Conservation (phyloP, 1,139 yeast genomes). For the Meyerozyma sp. region DNA sequence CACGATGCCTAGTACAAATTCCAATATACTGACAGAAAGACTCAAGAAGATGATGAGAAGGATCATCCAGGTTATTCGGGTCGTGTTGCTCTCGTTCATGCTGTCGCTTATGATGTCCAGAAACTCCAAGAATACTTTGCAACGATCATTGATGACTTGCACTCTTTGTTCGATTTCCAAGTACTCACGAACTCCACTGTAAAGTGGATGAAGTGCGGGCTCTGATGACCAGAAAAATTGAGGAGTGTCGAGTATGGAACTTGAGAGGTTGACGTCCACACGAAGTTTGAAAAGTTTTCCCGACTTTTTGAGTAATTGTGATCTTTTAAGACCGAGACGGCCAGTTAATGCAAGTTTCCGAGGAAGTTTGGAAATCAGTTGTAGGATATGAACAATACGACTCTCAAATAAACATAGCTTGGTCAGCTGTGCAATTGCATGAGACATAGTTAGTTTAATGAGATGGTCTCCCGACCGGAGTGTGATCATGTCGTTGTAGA, state of each 20-base stretch:
- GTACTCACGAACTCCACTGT: constrained; percentile 85
- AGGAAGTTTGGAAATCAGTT: constrained; percentile 82
- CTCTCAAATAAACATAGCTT: constrained; percentile 88
- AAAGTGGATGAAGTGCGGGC: constrained; percentile 90
- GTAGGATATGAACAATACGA: constrained; percentile 77
- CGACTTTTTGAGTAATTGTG: constrained; percentile 76
- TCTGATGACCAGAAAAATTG: constrained; percentile 96
- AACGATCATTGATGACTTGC: constrained; percentile 86
- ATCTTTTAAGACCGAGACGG: constrained; percentile 69
- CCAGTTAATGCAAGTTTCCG: constrained; percentile 89
- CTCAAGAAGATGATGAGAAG: constrained; percentile 78
- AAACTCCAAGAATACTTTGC: constrained; percentile 89
- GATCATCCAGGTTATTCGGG: constrained; percentile 86
- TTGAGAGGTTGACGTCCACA: constrained; percentile 88
- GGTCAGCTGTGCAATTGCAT: constrained; percentile 95
- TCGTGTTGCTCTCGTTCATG: constrained; percentile 87
- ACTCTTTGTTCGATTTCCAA: constrained; percentile 93
- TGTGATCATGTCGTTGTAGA: constrained; percentile 92
- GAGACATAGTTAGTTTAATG: constrained; percentile 87
- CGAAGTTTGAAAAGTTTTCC: constrained; percentile 86
- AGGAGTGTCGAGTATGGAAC: constrained; percentile 90
- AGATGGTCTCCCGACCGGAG: constrained; percentile 87
- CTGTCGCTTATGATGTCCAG: constrained; percentile 92
- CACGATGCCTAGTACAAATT: constrained; percentile 32
- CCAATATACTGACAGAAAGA: constrained; percentile 56